Base-by-base conservation (phyloP, 139 green algal species). In the Chlorella ohadii region DNA sequence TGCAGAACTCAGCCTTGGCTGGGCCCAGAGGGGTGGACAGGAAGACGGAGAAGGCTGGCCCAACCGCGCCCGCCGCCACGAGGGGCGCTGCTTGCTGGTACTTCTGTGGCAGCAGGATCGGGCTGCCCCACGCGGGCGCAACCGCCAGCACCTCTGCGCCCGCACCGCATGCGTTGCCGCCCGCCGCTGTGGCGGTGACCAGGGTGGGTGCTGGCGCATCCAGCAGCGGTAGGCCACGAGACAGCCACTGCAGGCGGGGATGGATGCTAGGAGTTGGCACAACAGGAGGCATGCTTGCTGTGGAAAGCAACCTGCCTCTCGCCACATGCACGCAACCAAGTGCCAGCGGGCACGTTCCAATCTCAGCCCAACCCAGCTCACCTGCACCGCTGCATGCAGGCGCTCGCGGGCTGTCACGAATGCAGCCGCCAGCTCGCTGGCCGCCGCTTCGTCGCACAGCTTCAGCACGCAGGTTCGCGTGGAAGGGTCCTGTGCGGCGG, bases 11-110 rank as follows among this genome's bases (percentile, higher is more conserved):
- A 9, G 72, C 72, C 1, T 31, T 20, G 44, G 39, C 36, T 3
- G 72, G 44, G 27, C 72, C 72, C 72, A 64, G 27, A 19, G 72
- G 72, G 44, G 72, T 78, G 72, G 28, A 39, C 44, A 78, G 44
- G 4, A n/a, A 64, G 13, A 78, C 44, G 4, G 6, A 31, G 27
- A 78, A 27, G 23, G 1, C 3, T 3, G 72, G 36, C 15, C 44
- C 72, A 0, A 25, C n/a, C 0, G 36, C 72, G 4, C 51, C 51
- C 15, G 44, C 36, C 17, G 72, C 16, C 72, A 27, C 44, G 23
- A 6, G 34, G 16, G 47, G 44, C 20, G 44, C 51, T 5, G 16
- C 72, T 3, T 44, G 1, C 72, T 65, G 72, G 44, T 27, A 59
- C 28, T 25, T 28, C 11, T 1, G 36, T 1, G 72, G 44, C 72